Evolutionary conservation across 2,329 filamentous ascomycete species (phyloP).

Genomic region (Neopestalotiopsis sp.): DNA sequence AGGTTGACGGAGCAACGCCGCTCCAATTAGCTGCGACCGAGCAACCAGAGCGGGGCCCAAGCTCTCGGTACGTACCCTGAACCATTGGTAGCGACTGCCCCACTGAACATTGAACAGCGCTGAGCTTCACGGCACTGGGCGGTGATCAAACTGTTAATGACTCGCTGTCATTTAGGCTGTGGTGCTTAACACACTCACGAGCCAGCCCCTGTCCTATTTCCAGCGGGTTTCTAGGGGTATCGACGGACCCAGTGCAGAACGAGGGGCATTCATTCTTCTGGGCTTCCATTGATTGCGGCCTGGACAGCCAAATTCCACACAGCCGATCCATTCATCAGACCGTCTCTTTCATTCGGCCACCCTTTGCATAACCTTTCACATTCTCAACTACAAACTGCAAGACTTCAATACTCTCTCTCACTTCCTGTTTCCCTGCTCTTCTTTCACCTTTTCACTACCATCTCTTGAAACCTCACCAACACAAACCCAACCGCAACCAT

Average conservation of each 20-base stretch:
- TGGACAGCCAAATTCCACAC: constrained; percentile 16
- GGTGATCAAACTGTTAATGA: constrained; percentile 19
- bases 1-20: constrained; percentile 13
- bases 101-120: constrained; percentile 9
- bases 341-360: constrained; percentile 18
- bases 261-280: constrained; percentile 16
- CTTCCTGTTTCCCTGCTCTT: not conserved
- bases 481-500: constrained; percentile 54
- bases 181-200: not conserved
- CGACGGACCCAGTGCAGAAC: constrained; percentile 1
- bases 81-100: not conserved
- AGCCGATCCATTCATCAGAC: constrained; percentile 17
- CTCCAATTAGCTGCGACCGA: not conserved
- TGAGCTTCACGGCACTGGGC: not conserved
- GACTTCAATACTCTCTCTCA: constrained; percentile 5
- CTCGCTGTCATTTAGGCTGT: constrained; percentile 13
- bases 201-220: not conserved
- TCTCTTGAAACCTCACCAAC: not conserved
- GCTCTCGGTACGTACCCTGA: not conserved
- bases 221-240: constrained; percentile 15
- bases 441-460: constrained; percentile 27
- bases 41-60: not conserved
- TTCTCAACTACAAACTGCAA: constrained; percentile 7
- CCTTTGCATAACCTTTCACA: constrained; percentile 17
- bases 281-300: constrained; percentile 13